These are phyloP conservation scores for Curvularia verruculosa DNA, from an alignment of 2,329 filamentous ascomycete genomes.

Conservation along the genomic window DNA sequence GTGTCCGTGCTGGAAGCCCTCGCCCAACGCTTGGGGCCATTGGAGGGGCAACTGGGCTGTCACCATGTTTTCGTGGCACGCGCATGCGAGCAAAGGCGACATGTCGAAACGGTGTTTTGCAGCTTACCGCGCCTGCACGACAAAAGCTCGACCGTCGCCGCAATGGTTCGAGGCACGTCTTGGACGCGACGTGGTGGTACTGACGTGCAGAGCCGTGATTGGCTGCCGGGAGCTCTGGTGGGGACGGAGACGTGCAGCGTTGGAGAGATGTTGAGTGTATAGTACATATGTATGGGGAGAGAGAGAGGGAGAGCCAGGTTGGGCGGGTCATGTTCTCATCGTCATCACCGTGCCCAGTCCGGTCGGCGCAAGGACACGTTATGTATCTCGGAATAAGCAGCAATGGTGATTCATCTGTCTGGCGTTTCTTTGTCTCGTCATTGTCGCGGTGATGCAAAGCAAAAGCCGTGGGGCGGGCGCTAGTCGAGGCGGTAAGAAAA, in stretches of 20 bases:
- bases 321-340: too few relatives aligned
- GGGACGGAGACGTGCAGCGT: constrained; percentile 6
- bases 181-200: constrained; percentile 23
- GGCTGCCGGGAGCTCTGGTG: constrained; percentile 7
- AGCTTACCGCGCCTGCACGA: constrained; percentile 3
- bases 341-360: too few relatives aligned
- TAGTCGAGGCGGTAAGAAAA: constrained; percentile 21
- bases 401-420: not conserved
- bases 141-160: constrained; percentile 1
- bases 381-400: not conserved
- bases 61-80: not conserved
- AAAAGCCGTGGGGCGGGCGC: not conserved
- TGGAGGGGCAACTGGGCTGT: constrained; percentile 1
- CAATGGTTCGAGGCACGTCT: constrained; percentile 2
- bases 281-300: not conserved
- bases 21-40: not conserved
- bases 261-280: not conserved
- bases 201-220: constrained; percentile 29
- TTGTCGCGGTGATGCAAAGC: too few relatives aligned
- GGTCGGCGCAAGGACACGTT: too few relatives aligned
- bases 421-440: too few relatives aligned
- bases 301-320: too few relatives aligned
- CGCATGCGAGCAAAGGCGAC: not conserved
- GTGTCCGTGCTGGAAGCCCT: constrained; percentile 5
- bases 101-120: not conserved